Evolutionary conservation across 1,284 basidiomycete species (phyloP).

Genomic region (Tilletiaria anomala): DNA sequence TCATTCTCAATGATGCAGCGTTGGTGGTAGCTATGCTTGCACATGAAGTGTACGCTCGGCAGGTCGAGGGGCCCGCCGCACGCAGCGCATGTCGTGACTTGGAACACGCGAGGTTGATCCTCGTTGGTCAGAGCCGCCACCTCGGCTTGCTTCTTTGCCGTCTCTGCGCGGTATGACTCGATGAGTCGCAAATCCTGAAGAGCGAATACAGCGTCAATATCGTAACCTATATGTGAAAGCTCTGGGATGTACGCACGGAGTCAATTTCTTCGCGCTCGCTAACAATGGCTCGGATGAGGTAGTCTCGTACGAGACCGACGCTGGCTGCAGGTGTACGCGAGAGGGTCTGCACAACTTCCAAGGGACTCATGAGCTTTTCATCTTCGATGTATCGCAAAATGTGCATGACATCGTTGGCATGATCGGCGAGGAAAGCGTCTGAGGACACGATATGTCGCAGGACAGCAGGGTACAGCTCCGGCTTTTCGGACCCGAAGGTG

Average conservation of each 20-base stretch:
- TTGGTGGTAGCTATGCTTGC: constrained; percentile 90
- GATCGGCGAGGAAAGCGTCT: constrained; percentile 51
- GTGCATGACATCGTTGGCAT: constrained; percentile 52
- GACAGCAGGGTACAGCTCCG: constrained; percentile 73
- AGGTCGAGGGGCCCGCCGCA: constrained; percentile 79
- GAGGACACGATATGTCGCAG: constrained; percentile 69
- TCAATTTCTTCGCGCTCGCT: not conserved
- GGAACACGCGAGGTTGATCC: constrained; percentile 69
- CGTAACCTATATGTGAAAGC: too few species aligned
- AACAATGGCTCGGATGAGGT: constrained; percentile 60
- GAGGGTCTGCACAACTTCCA: constrained; percentile 74
- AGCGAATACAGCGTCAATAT: constrained; percentile 4
- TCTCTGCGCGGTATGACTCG: constrained; percentile 71
- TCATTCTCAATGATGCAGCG: constrained; percentile 47
- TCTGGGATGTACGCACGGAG: too few species aligned
- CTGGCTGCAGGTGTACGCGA: constrained; percentile 63
- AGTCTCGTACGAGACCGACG: constrained; percentile 76
- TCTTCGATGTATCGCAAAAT: constrained; percentile 60
- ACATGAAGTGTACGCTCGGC: constrained; percentile 93
- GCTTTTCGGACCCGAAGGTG: constrained; percentile 57
- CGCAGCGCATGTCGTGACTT: constrained; percentile 74
- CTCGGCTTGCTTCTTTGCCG: constrained; percentile 62
- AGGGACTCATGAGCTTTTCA: constrained; percentile 60
- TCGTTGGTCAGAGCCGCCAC: constrained; percentile 65
- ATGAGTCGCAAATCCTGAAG: constrained; percentile 66